Conservation (phyloP, 2,329 filamentous ascomycete species). For the Fusarium albosuccineum region DNA sequence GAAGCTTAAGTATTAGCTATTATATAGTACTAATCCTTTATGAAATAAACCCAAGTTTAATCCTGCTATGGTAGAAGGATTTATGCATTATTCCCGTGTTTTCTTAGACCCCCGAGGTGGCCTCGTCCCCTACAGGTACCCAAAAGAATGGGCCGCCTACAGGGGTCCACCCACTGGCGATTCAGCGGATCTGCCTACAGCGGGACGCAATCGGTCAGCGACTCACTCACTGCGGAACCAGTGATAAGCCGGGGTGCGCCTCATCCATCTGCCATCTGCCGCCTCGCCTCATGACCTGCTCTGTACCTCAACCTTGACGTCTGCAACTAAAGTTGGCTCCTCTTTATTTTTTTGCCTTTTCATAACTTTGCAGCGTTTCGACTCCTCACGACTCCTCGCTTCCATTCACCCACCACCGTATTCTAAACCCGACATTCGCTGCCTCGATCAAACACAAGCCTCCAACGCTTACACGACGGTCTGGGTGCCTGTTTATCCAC, state of each 20-base stretch:
- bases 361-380: conserved; percentile 21
- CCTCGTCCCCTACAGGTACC: conserved; percentile 28
- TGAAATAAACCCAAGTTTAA: too few species aligned
- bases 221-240: conserved; percentile 38
- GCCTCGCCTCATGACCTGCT: conserved; percentile 46
- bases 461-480: conserved; percentile 34
- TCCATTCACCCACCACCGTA: conserved; percentile 10
- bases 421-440: not conserved
- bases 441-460: conserved; percentile 15
- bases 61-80: too few species aligned
- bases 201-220: conserved; percentile 45
- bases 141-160: conserved; percentile 26
- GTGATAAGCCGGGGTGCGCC: conserved; percentile 43
- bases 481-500: conserved; percentile 25
- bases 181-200: conserved; percentile 42
- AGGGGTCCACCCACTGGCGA: conserved; percentile 30
- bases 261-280: conserved; percentile 42
- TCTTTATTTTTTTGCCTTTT: conserved; percentile 34
- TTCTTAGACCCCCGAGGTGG: not conserved
- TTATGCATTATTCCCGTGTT: too few species aligned
- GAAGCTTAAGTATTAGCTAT: too few species aligned
- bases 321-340: conserved; percentile 29
- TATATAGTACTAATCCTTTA: too few species aligned
- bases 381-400: conserved; percentile 15
- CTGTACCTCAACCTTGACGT: conserved; percentile 31